Conservation (phyloP, 2,329 filamentous ascomycete species). For the Neofusicoccum parvum region DNA sequence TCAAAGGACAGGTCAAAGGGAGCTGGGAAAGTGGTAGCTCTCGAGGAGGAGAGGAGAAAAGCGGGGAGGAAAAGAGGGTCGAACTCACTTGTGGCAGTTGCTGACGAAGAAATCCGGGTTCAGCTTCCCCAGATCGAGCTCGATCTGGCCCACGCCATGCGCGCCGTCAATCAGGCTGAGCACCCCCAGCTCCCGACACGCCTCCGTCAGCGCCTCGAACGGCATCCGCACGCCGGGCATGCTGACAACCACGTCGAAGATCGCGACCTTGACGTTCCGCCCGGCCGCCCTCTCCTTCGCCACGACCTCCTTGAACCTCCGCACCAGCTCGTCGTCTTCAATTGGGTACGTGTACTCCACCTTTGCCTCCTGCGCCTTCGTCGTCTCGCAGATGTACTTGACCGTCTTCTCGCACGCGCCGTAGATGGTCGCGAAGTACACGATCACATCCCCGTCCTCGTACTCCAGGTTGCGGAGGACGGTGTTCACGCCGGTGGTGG, state of each 20-base stretch:
- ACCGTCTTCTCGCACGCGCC: conserved; percentile 75
- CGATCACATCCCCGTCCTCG: conserved; percentile 70
- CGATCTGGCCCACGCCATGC: conserved; percentile 79
- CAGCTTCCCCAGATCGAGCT: conserved; percentile 65
- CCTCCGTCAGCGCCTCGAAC: conserved; percentile 66
- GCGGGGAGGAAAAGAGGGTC: not conserved
- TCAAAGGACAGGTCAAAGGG: too few relatives aligned
- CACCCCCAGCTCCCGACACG: conserved; percentile 68
- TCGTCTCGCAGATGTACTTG: conserved; percentile 71
- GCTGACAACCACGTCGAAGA: conserved; percentile 81
- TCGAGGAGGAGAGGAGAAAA: not conserved
- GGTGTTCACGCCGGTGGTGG: conserved; percentile 76
- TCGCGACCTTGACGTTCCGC: conserved; percentile 65
- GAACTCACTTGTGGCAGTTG: conserved; percentile 73
- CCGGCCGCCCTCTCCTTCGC: conserved; percentile 55
- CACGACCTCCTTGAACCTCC: conserved; percentile 63
- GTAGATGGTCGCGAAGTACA: conserved; percentile 81
- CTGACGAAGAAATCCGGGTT: conserved; percentile 84
- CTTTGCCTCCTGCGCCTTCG: conserved; percentile 50
- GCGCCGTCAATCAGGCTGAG: conserved; percentile 81
- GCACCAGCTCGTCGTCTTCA: conserved; percentile 67
- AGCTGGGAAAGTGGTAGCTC: too few relatives aligned
- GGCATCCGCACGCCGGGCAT: conserved; percentile 79
- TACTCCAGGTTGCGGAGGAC: conserved; percentile 76
- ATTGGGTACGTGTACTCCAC: conserved; percentile 70